Percentiles rank a stretch among this genome's conserved stretches.
These are phyloP conservation scores for Conticribra weissflogii DNA, from an alignment of 108 stramenopile species.

Conservation along the genomic window DNA sequence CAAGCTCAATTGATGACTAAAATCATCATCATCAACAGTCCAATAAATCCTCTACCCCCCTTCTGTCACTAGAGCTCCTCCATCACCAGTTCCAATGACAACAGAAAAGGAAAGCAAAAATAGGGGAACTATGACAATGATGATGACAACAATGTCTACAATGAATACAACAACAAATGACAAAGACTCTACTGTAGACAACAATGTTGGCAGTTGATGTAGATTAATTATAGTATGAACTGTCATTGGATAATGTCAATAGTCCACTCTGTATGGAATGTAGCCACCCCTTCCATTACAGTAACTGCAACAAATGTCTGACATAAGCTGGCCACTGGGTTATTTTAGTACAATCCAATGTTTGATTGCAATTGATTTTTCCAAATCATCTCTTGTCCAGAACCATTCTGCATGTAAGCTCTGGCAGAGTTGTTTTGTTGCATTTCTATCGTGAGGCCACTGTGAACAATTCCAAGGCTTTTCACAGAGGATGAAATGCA, in stretches of 20 bases:
- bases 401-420: conserved; percentile 53
- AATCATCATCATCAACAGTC: too few species aligned
- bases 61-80: too few species aligned
- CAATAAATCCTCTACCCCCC: too few species aligned
- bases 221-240: background rate
- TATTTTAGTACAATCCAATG: background rate
- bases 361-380: conserved; percentile 15
- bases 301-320: conserved; percentile 48
- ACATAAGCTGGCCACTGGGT: conserved; percentile 29
- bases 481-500: too few species aligned
- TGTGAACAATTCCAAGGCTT: too few species aligned
- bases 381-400: conserved; percentile 43
- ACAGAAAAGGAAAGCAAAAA: too few species aligned
- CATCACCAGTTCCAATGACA: too few species aligned
- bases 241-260: background rate
- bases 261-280: conserved; percentile 19
- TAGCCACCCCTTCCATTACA: conserved; percentile 42
- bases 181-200: too few species aligned
- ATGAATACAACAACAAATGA: too few species aligned
- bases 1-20: too few species aligned
- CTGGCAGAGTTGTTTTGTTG: conserved; percentile 15
- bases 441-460: background rate
- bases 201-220: background rate
- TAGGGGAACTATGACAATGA: too few species aligned
- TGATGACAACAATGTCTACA: too few species aligned